Base-by-base conservation (phyloP, 768 basidiomycete species). In the Rhodotorula taiwanensis region DNA sequence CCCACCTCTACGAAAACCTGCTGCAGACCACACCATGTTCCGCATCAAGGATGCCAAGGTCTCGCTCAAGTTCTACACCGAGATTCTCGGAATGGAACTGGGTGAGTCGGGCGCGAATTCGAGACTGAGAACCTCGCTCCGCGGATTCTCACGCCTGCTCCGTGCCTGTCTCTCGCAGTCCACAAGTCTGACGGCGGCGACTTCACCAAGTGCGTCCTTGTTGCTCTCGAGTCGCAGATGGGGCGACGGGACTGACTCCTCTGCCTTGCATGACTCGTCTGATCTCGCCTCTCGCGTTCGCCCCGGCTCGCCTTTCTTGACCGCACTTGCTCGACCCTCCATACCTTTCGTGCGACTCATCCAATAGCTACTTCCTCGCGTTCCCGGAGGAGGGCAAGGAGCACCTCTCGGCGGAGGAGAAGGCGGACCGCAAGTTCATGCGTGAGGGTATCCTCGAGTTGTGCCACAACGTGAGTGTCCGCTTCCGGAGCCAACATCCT, bases 21-120 rank as follows among this genome's bases (percentile, higher is more conserved):
- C 44, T 4, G 39, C 52, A 67, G 62, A 68, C 55, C 67, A 91
- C 76, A 88, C 86, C 36, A 92, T 90, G 89, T 75, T 92, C 72
- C 83, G 91, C 70, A 80, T 95, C 75, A 91, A 86, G 79, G 90
- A 94, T 74, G 84, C 89, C 11, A 83, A 89, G 70, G 7, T 25
- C 33, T 39, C 51, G 20, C 39, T 63, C 45, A 25, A 41, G 16
- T 60, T 57, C 55, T 56, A 53, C 45, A 43, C 33, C 6, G 21
- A 55, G 42, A 52, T 55, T 31, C 50, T 69, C 68, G 68, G 68
- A 23, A 69, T 69, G 68, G 68, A 69, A 27, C 50, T 66, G n/a
- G 44, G 62, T 61, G 14, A 23, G 61, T 50, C 28, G 15, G n/a
- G 18, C 7, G 8, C 27, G 13, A 25, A 14, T 28, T n/a, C n/a